phyloP scores from a whole-genome alignment of 257 asterid genomes.

The Capsicum rhomboideum region DNA sequence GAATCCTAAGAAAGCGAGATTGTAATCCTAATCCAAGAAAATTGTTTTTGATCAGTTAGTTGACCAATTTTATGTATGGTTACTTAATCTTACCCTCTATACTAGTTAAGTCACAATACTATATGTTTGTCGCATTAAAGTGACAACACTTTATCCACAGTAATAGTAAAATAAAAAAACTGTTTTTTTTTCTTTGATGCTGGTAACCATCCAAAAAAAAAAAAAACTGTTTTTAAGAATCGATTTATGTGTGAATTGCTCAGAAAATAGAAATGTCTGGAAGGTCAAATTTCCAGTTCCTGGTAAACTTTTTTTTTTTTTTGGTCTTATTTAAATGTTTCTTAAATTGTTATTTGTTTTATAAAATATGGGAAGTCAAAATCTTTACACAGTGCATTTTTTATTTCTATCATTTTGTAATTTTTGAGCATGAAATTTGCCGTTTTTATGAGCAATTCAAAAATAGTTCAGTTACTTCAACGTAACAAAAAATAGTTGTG shows the following conservation, averaged over 20 bases:
- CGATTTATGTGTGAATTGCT: neutral
- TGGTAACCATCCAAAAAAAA: no score
- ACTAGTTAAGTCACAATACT: neutral
- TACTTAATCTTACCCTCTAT: neutral
- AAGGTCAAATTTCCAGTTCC: neutral
- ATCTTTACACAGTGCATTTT: neutral
- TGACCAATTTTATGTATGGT: neutral
- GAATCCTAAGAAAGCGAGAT: neutral
- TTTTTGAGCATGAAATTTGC: neutral
- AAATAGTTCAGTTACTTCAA: neutral
- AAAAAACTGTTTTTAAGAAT: neutral
- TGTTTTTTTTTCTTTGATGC: no score
- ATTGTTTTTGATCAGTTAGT: neutral
- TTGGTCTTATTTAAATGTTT: neutral
- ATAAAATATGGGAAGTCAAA: neutral
- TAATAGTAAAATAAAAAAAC: neutral
- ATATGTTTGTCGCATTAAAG: neutral
- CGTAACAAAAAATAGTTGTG: neutral
- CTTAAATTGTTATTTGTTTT: neutral
- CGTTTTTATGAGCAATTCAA: neutral
- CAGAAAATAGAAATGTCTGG: neutral
- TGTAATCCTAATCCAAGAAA: neutral
- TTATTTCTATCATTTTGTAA: neutral
- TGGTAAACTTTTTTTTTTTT: neutral
- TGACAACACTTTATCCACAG: neutral